These are phyloP conservation scores for Sarcocystis neurona DNA, from an alignment of 169 alveolate genomes.

Conservation along the genomic window DNA sequence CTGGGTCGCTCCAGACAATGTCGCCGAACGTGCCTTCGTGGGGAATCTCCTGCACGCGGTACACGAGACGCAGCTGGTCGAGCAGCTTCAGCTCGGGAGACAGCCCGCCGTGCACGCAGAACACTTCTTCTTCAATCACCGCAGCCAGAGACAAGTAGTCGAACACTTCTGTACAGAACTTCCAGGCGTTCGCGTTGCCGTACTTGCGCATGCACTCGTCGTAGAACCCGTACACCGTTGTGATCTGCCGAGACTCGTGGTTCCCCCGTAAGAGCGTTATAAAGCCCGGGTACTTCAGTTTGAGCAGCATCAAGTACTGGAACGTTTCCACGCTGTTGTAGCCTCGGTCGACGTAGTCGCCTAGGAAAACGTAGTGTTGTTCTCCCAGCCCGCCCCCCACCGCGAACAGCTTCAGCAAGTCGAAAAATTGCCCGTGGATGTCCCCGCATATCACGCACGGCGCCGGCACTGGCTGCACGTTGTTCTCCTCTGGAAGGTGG, in stretches of 20 bases:
- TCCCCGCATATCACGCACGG: constrained; percentile 96
- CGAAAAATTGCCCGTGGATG: constrained; percentile 97
- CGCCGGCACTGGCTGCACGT: constrained; percentile 84
- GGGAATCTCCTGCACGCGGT: constrained; percentile 89
- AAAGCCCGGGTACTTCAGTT: constrained; percentile 69
- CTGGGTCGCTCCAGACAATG: constrained; percentile 98
- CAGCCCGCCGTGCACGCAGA: constrained; percentile 98
- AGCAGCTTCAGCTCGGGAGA: constrained; percentile 92
- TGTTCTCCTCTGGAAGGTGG: constrained; percentile 75
- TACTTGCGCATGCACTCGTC: constrained; percentile 97
- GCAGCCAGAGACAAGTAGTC: constrained; percentile 97
- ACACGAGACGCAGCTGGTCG: constrained; percentile 85
- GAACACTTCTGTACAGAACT: constrained; percentile 94
- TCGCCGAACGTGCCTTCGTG: constrained; percentile 96
- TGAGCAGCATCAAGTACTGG: constrained; percentile 11
- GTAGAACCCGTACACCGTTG: constrained; percentile 94
- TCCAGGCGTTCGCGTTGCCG: constrained; percentile 95
- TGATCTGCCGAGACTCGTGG: constrained; percentile 84
- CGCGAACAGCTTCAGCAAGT: constrained; percentile 93
- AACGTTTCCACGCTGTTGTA: constrained; percentile 90
- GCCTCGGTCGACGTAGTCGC: constrained; percentile 98
- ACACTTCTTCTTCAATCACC: constrained; percentile 87
- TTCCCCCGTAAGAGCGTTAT: constrained; percentile 91
- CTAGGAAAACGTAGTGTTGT: constrained; percentile 93
- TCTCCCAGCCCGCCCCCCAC: constrained; percentile 94